Evolutionary conservation across 768 basidiomycete genomes (phyloP).

Genomic region (Atractiella rhizophila): DNA sequence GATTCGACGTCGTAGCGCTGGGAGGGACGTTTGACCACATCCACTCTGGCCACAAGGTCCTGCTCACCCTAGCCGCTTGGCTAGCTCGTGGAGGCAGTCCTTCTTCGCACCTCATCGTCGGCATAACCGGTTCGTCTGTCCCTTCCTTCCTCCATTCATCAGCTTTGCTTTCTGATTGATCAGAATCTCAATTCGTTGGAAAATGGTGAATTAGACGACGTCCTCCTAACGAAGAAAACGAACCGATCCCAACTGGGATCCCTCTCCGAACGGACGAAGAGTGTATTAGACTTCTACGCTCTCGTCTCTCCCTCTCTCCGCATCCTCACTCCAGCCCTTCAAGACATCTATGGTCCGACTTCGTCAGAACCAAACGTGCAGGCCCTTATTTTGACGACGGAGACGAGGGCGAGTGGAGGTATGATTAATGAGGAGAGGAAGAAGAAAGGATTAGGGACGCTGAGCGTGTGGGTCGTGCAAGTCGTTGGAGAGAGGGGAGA

Average conservation of each 20-base stretch:
- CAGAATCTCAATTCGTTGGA: not conserved
- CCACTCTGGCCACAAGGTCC: constrained; percentile 88
- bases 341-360: constrained; percentile 78
- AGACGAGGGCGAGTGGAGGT: constrained; percentile 51
- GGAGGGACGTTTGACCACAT: constrained; percentile 97
- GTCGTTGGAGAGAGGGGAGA: constrained; percentile 16
- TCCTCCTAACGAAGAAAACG: constrained; percentile 42
- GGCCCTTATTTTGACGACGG: constrained; percentile 68
- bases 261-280: constrained; percentile 31
- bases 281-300: constrained; percentile 41
- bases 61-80: constrained; percentile 74
- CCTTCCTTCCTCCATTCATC: not conserved
- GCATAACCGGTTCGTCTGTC: constrained; percentile 43
- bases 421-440: constrained; percentile 10
- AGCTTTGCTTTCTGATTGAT: not conserved
- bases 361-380: constrained; percentile 68
- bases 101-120: constrained; percentile 83
- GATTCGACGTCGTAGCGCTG: constrained; percentile 40
- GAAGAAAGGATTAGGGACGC: constrained; percentile 1
- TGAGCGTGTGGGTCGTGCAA: constrained; percentile 4
- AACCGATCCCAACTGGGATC: constrained; percentile 42
- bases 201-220: constrained; percentile 49
- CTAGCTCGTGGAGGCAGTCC: constrained; percentile 39
- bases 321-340: constrained; percentile 29
- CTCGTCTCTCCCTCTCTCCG: constrained; percentile 42